Conservation (phyloP, 2,329 filamentous ascomycete genomes). For the Endothia cerciana region DNA sequence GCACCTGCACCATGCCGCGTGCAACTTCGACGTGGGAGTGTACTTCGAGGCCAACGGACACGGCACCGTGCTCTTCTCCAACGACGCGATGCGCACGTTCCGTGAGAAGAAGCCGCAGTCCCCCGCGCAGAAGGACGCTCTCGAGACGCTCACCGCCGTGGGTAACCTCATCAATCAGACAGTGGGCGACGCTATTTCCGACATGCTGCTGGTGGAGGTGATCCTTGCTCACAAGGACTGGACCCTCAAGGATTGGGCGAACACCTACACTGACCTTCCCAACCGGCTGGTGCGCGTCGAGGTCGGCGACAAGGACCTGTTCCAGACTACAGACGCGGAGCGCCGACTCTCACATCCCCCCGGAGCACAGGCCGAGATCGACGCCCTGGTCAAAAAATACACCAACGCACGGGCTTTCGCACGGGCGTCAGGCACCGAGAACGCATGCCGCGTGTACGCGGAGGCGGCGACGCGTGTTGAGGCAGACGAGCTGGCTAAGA, state of each 20-base stretch:
- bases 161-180: constrained; percentile 97
- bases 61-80: constrained; percentile 93
- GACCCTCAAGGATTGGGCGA: constrained; percentile 88
- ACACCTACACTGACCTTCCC: constrained; percentile 90
- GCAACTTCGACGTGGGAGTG: constrained; percentile 91
- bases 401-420: constrained; percentile 88
- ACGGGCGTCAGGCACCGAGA: constrained; percentile 91
- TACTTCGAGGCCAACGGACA: constrained; percentile 99
- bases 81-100: constrained; percentile 79
- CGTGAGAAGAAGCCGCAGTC: constrained; percentile 81
- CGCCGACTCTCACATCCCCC: constrained; percentile 79
- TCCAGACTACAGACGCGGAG: constrained; percentile 92
- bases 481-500: constrained; percentile 85
- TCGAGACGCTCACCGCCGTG: constrained; percentile 81
- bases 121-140: constrained; percentile 85
- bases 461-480: constrained; percentile 89
- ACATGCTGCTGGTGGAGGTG: constrained; percentile 94
- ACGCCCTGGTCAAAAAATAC: constrained; percentile 86
- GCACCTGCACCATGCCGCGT: constrained; percentile 95
- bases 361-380: constrained; percentile 83
- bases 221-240: constrained; percentile 95
- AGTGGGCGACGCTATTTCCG: constrained; percentile 92
- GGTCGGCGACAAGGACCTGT: constrained; percentile 84
- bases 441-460: constrained; percentile 93
- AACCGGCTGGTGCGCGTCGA: constrained; percentile 94